A percentile compares a stretch with the other conserved stretches of the same genome.
These are phyloP conservation scores for Scenedesmus sp. DNA, from an alignment of 163 green algal species.

Conservation along the genomic window DNA sequence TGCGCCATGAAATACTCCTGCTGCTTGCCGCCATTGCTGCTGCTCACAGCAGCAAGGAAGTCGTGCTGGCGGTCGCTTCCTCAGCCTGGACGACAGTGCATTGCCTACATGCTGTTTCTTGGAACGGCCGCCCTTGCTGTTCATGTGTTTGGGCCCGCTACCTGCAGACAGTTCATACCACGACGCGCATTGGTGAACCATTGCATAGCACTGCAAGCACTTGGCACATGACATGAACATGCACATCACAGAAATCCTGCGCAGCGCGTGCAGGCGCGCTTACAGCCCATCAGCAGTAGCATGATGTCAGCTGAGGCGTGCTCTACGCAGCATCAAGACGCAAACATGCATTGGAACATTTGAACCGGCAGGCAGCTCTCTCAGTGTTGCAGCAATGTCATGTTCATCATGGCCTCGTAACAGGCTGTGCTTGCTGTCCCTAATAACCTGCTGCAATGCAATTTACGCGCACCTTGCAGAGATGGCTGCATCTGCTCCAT, in stretches of 20 bases:
- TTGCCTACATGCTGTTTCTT: background rate
- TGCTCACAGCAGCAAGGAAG: background rate
- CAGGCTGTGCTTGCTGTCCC: too few relatives aligned
- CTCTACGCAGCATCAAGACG: too few relatives aligned
- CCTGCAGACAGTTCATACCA: background rate
- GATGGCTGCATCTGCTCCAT: background rate
- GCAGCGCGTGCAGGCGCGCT: too few relatives aligned
- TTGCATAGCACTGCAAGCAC: background rate
- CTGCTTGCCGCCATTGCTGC: background rate
- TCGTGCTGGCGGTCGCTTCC: background rate
- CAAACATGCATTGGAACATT: too few relatives aligned
- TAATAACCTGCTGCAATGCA: background rate
- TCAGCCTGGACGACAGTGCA: background rate
- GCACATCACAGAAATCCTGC: too few relatives aligned
- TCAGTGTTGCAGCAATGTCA: too few relatives aligned
- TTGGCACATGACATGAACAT: too few relatives aligned
- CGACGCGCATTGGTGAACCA: background rate
- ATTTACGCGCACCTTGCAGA: background rate
- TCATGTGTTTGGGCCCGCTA: background rate
- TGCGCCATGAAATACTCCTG: background rate
- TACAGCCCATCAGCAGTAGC: too few relatives aligned
- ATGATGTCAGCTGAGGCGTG: too few relatives aligned
- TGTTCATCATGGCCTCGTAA: too few relatives aligned
- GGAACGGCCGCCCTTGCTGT: background rate
- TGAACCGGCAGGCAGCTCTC: too few relatives aligned